Base-by-base conservation (phyloP, 345 rosid genomes). In the Barbarea vulgaris region DNA sequence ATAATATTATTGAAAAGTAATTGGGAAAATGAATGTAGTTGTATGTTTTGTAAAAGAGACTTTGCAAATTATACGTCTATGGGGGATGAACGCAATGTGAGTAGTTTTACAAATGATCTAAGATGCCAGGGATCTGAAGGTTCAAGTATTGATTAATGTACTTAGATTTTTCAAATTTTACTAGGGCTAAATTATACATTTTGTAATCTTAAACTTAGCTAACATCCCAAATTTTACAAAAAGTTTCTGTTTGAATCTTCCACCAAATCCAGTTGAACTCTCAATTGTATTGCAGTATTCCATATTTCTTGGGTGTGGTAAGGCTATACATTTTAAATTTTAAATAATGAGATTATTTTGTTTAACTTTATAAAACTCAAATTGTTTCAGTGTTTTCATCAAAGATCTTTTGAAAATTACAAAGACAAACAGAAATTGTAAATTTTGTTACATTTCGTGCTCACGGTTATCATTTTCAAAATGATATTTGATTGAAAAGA, bases 211-310 rank as follows among this genome's bases (percentile, higher is more conserved):
- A 48, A 48, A 19, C 58, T 59, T 50, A 21, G 25, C n/a, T 70
- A 70, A 10, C 14, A 51, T 27, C 41, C 51, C 61, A 72, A 28
- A 19, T 50, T 25, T 61, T 51, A n/a, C 34, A 60, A 47, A 33
- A 28, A 1, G 0, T 15, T 71, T 25, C 5, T 47, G 58, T 48
- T 36, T 34, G 51, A 46, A 71, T 59, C 19, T 60, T 60, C 37
- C 50, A 46, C 14, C 19, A 39, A 25, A 68, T 12, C 39, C 14
- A 28, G 14, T 18, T 54, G 27, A 27, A 55, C 42, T 54, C 41
- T 69, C 63, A n/a, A 12, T n/a, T 55, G 21, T 37, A 33, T 18
- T 8, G 30, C 7, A 30, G 7, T n/a, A 30, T 11, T 55, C 28
- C 42, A 42, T 19, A 33, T 31, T 53, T 56, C 17, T 6, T 58